Conservation (phyloP, 225 moss, liverwort and hornwort genomes). For the Sphagnum contortum region DNA sequence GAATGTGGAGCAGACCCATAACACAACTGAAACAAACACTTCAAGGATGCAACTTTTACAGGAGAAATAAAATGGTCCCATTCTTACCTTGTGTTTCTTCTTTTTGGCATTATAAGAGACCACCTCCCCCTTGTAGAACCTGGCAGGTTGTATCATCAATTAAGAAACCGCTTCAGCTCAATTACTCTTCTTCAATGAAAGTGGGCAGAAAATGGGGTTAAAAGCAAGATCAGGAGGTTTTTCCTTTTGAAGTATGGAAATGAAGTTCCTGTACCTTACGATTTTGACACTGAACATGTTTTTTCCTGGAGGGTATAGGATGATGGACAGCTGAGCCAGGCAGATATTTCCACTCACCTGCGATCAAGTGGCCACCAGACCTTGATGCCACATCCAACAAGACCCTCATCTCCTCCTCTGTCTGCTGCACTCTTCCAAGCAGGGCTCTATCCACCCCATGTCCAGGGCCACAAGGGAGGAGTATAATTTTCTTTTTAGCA, state of each 20-base stretch:
- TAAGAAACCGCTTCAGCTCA: background rate
- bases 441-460: background rate
- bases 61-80: too few relatives aligned
- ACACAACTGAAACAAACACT: too few relatives aligned
- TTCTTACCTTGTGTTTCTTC: constrained; percentile 37
- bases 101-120: constrained; percentile 33
- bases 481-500: too few relatives aligned
- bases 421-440: constrained; percentile 5
- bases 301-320: too few relatives aligned
- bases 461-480: too few relatives aligned
- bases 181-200: background rate
- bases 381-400: constrained; percentile 40
- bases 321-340: too few relatives aligned
- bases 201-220: background rate
- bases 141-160: constrained; percentile 4
- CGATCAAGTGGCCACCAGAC: constrained; percentile 58
- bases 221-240: too few relatives aligned
- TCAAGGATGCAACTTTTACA: too few relatives aligned
- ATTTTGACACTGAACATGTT: too few relatives aligned
- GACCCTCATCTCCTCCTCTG: constrained; percentile 19
- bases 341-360: constrained; percentile 9
- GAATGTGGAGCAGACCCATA: too few relatives aligned
- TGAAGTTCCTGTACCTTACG: too few relatives aligned
- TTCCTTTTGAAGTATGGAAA: too few relatives aligned
- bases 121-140: constrained; percentile 37